Base-by-base conservation (phyloP, 768 basidiomycete genomes). In the Tricholoma sp. region DNA sequence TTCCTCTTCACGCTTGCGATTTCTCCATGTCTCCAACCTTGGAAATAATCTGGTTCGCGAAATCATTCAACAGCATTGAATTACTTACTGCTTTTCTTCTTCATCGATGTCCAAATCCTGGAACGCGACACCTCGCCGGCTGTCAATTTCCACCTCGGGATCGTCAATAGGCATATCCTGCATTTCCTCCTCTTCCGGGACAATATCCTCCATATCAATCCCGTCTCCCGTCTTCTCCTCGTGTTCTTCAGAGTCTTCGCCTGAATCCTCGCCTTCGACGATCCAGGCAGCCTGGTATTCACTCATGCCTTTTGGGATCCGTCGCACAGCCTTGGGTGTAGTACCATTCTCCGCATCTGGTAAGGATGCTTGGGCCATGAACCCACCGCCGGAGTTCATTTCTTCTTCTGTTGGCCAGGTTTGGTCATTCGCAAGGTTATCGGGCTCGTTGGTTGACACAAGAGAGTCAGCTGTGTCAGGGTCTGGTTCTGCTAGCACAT, bases 401-500 rank as follows among this genome's bases (percentile, higher is more conserved):
- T 98, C 96, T 66, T 98, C 96, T 69, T 98, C 94, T 0, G 94
- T 96, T 0, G 96, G 96, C 95, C 96, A 98, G 0, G 96, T 99
- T 70, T 99, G 96, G 65, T 99, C 96, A 67, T 96, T 97, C 34
- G 80, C 84, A 71, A 97, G 80, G 56, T 91, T 86, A 64, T 98
- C 94, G 4, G 89, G 91, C 21, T 90, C 85, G 68, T 96, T 94
- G 51, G 82, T 86, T 1, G 93, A 94, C 11, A 91, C 81, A 50
- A 98, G 74, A 5, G 94, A 94, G 69, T 98, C 95, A 0, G 88
- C 90, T 1, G 83, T 77, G 0, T 83, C 78, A 0, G 76, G 65
- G 52, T 82, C 74, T 0, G 87, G 85, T 64, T 88, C 84, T 0
- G 86, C 87, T 14, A 96, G 69, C 35, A 86, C 59, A 22, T 72